Evolutionary conservation across 345 rosid species (phyloP), one percentile per base, ranked within the genome.

Genomic region (Eucalyptus lansdowneana): DNA sequence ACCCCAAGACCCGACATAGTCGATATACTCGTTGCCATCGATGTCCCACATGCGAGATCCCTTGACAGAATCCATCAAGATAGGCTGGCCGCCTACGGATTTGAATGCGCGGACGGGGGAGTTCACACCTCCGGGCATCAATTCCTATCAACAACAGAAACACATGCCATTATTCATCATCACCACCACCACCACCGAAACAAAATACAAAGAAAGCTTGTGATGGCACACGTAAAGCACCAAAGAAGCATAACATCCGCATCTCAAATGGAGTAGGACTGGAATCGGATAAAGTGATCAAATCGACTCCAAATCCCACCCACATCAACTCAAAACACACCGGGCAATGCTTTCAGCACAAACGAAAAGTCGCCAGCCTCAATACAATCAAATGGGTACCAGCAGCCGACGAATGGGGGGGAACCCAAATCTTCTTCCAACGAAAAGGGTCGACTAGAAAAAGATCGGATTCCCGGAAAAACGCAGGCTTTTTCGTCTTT

Each of bases 1-100:
- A 25, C 99, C 99, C 99, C 99, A 97, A 86, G 99, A 97, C 72
- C 99, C 99, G 85, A 96, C 99, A 87, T 97, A 98, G 92, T 98
- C 99, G 53, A 97, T 93, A 91, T 96, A 98, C 93, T 96, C 97
- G 45, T 98, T 98, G 50, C 99, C 99, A 94, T 98, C 98, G 27
- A 98, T 95, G 89, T 98, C 99, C 98, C 98, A 94, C 97, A 97
- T 96, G 87, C 88, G 95, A 80, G 97, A 96, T 76, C 99, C 99
- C 95, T 97, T 96, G 34, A 96, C 98, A 45, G 98, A 94, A 93
- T 98, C 99, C 10, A 98, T 89, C 89, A 97, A 85, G 67, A 98
- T 95, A 2, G 99, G 99, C 58, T 97, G 98, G 47, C 99, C 99
- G 62, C 99, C 99, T 50, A 97, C 99, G 31, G 99, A 97, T 92